phyloP scores from a whole-genome alignment of 2,329 filamentous ascomycete species.

The Trichoderma endophyticum region DNA sequence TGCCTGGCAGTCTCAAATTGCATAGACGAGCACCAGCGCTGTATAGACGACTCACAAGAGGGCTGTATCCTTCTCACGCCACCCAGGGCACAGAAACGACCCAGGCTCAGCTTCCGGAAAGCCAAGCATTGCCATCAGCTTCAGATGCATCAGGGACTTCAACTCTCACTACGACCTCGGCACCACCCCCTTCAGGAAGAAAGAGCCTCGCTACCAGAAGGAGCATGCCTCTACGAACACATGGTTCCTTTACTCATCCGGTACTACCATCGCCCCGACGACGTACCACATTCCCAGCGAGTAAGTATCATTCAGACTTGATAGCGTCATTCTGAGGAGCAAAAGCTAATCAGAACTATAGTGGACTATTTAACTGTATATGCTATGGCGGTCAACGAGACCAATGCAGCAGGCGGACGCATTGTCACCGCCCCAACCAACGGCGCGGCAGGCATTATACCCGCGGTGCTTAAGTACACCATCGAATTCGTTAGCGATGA shows the following conservation, averaged over 20 bases:
- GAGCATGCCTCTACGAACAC: neutral
- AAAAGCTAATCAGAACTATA: neutral
- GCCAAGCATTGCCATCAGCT: neutral
- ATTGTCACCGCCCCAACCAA: constrained; percentile 12
- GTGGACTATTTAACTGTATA: constrained; percentile 14
- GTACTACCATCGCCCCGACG: constrained; percentile 6
- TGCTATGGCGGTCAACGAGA: constrained; percentile 15
- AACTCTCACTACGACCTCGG: neutral
- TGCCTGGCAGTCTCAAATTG: constrained; percentile 3
- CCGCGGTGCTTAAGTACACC: constrained; percentile 13
- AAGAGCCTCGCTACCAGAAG: neutral
- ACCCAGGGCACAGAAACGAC: neutral
- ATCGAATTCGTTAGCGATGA: constrained; percentile 9
- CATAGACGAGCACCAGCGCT: constrained; percentile 9
- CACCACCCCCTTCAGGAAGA: neutral
- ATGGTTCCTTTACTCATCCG: constrained; percentile 12
- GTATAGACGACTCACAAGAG: constrained; percentile 14
- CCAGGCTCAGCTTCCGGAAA: neutral
- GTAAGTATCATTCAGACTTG: neutral
- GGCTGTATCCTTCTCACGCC: constrained; percentile 1
- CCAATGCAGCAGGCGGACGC: constrained; percentile 8
- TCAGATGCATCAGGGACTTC: neutral
- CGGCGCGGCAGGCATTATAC: constrained; percentile 9
- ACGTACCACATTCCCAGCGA: constrained; percentile 9
- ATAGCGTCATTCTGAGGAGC: neutral